Evolutionary conservation across 2,329 filamentous ascomycete species (phyloP), one percentile per base, ranked within the genome.

Genomic region (Cladosporium phlei): DNA sequence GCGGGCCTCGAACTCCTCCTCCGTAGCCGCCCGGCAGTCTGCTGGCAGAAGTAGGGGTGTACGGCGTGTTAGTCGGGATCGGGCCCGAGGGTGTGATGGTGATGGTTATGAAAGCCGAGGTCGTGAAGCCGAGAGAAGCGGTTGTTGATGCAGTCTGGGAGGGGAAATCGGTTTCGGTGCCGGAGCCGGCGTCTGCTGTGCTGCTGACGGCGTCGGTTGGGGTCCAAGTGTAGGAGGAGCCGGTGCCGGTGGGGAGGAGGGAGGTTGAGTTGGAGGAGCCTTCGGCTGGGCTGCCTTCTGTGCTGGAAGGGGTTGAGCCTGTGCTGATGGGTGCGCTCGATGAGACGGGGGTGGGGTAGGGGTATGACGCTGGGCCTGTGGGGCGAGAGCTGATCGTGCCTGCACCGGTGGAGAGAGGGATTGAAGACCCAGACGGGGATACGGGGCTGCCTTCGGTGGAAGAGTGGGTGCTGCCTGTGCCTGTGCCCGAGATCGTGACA

Each of bases 301-400:
- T 37, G 29, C 34, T 39, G 27, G 17, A 19, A 7, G 44, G 24
- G 17, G 19, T 16, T 1, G 7, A 16, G 27, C 35, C 44, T 5
- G 44, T 47, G 44, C 44, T 47, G 22, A 9, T 25, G n/a, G 24
- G 14, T 4, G 14, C n/a, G 16, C 16, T 28, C 12, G n/a, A 30
- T 3, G 28, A 14, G 5, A 14, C 12, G 30, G 10, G 16, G 17
- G 12, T 21, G n/a, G 38, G 54, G 28, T 62, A 59, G 7, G 59
- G 59, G 29, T 67, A 38, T 65, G 63, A 21, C 64, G 68, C 29
- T 66, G 68, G 19, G 68, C 67, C 8, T 66, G n/a, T n/a, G n/a
- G 66, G 1, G 68, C 67, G n/a, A 64, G 65, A 27, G 62, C 59
- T 25, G 63, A 64, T 10, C 62, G 68, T 28, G 56, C 55, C 17